phyloP scores from a whole-genome alignment of 306 rosid species.

The Vachellia pachyceras region DNA sequence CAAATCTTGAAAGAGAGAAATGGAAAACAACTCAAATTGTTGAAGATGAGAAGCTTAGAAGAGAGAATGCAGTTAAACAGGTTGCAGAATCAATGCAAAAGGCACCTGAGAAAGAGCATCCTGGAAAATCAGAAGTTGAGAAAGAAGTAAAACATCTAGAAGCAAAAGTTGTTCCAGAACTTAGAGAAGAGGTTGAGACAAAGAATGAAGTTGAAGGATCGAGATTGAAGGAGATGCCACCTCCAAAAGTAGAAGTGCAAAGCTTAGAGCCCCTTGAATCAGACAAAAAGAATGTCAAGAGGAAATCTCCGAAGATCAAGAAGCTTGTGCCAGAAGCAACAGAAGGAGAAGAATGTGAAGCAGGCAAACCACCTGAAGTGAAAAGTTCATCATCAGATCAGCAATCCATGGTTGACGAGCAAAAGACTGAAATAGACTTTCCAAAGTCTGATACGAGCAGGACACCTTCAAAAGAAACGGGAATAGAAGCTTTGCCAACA shows the following conservation, averaged over 20 bases:
- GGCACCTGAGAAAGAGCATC: constrained; percentile 12
- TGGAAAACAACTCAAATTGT: constrained; percentile 1
- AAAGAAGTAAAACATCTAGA: constrained; percentile 22
- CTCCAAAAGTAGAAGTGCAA: constrained; percentile 1
- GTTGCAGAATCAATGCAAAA: constrained; percentile 13
- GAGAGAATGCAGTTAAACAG: constrained; percentile 2
- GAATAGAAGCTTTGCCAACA: constrained; percentile 4
- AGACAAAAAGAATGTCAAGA: not conserved
- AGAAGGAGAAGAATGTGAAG: constrained; percentile 13
- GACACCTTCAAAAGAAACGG: not conserved
- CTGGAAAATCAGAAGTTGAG: constrained; percentile 16
- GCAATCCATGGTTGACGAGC: constrained; percentile 3
- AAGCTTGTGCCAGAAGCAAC: constrained; percentile 6
- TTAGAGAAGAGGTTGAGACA: not conserved
- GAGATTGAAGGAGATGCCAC: constrained; percentile 23
- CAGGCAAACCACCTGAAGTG: constrained; percentile 11
- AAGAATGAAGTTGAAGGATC: constrained; percentile 6
- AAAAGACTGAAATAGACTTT: not conserved
- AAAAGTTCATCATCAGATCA: not conserved
- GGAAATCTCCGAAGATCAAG: constrained; percentile 10
- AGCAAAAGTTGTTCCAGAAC: constrained; percentile 13
- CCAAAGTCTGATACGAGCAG: not conserved
- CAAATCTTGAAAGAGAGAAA: constrained; percentile 29
- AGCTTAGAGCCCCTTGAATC: constrained; percentile 23
- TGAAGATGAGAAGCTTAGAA: constrained; percentile 25